phyloP scores from a whole-genome alignment of 1,284 basidiomycete genomes.

The Heliocybe sulcata region DNA sequence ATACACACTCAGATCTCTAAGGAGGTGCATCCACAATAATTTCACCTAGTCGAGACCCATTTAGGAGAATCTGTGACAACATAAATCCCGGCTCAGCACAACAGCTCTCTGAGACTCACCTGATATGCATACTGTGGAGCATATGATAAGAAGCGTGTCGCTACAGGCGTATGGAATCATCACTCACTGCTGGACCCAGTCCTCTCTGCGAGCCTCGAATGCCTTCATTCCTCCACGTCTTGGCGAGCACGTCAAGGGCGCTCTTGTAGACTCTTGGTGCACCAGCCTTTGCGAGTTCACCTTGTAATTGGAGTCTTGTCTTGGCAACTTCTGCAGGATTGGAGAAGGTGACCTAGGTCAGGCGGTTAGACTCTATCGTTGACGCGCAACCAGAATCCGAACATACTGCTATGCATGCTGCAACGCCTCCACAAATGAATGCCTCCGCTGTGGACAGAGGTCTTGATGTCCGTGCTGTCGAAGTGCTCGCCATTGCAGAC shows the following conservation, averaged over 20 bases:
- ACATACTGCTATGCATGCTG: constrained; percentile 80
- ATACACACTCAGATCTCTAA: constrained; percentile 1
- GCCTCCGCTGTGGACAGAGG: constrained; percentile 65
- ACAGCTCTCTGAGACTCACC: constrained; percentile 33
- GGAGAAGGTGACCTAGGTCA: constrained; percentile 66
- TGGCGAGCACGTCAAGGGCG: constrained; percentile 80
- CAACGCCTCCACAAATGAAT: constrained; percentile 82
- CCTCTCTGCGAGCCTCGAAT: constrained; percentile 89
- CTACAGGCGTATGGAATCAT: constrained; percentile 2
- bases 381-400: too few relatives aligned
- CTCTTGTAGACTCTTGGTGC: constrained; percentile 82
- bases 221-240: constrained; percentile 91
- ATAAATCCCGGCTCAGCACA: neutral
- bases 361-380: constrained; percentile 3
- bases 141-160: constrained; percentile 5
- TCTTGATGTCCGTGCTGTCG: constrained; percentile 6
- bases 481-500: neutral
- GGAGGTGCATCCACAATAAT: constrained; percentile 4
- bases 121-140: constrained; percentile 78
- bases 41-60: constrained; percentile 88
- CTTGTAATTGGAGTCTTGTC: constrained; percentile 91
- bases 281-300: constrained; percentile 78
- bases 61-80: constrained; percentile 70
- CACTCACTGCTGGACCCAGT: constrained; percentile 79
- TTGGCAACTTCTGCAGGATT: constrained; percentile 91